These are phyloP conservation scores for Plasmodium berghei DNA, from an alignment of 169 alveolate genomes.

Conservation along the genomic window DNA sequence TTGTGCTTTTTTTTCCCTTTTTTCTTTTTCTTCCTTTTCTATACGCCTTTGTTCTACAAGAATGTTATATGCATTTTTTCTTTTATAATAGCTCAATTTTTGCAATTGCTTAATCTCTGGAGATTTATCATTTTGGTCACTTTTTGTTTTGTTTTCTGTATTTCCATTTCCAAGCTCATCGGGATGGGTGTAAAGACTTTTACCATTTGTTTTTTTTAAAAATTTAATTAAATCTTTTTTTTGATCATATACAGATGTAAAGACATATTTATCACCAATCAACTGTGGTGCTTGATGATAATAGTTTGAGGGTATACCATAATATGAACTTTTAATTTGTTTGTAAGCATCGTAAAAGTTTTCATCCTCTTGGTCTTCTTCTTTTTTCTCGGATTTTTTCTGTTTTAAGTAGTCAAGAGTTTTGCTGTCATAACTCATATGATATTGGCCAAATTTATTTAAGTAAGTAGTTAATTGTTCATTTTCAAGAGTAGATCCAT, in stretches of 20 bases:
- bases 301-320: constrained; percentile 51
- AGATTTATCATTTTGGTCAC: neutral
- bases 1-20: neutral
- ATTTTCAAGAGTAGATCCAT: constrained; percentile 42
- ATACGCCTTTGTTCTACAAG: constrained; percentile 14
- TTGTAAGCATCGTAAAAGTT: constrained; percentile 49
- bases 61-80: constrained; percentile 42
- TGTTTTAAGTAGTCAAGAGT: constrained; percentile 48
- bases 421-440: constrained; percentile 73
- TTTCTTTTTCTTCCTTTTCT: constrained; percentile 31
- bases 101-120: neutral
- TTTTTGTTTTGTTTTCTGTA: neutral
- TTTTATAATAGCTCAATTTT: constrained; percentile 35
- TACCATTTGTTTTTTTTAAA: constrained; percentile 37
- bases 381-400: constrained; percentile 62
- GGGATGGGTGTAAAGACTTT: neutral
- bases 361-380: constrained; percentile 64
- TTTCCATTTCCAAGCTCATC: neutral
- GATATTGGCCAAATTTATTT: constrained; percentile 38
- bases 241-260: constrained; percentile 60
- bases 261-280: constrained; percentile 55
- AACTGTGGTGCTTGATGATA: constrained; percentile 62
- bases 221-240: constrained; percentile 44
- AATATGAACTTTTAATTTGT: constrained; percentile 65
- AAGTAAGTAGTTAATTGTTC: constrained; percentile 43